Conservation (phyloP, 805 yeast genomes). For the Novakomyces olei region DNA sequence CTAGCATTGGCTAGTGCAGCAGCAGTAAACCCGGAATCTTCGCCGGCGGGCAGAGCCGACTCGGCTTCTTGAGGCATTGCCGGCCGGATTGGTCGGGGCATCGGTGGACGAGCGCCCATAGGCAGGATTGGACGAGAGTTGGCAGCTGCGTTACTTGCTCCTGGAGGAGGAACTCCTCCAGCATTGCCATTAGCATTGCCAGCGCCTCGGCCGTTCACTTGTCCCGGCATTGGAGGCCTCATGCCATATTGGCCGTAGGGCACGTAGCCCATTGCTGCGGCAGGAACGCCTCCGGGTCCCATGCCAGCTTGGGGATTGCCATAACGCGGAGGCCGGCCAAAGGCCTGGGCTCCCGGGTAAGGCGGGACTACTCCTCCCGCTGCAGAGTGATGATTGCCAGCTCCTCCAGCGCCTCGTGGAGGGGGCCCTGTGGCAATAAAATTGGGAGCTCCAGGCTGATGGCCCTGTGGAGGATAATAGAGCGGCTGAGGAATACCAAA, state of each 20-base stretch:
- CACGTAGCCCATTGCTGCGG: not conserved
- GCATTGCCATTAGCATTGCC: constrained; percentile 2
- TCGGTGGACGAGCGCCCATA: constrained; percentile 14
- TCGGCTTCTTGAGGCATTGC: too few species aligned
- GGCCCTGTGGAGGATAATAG: constrained; percentile 33
- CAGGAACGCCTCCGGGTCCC: constrained; percentile 2
- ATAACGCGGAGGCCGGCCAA: not conserved
- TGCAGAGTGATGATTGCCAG: constrained; percentile 29
- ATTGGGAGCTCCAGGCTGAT: constrained; percentile 61
- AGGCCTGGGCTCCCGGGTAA: too few species aligned
- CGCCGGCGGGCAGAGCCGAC: constrained; percentile 9
- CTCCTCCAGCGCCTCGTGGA: constrained; percentile 52
- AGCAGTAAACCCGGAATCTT: constrained; percentile 16
- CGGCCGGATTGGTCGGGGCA: constrained; percentile 15
- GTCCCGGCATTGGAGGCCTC: constrained; percentile 2
- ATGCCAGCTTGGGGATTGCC: not conserved
- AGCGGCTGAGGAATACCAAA: constrained; percentile 45
- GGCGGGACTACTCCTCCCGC: constrained; percentile 18
- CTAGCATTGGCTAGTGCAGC: constrained; percentile 32
- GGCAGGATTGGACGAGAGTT: too few species aligned
- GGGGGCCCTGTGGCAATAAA: too few species aligned
- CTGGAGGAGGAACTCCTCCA: constrained; percentile 16
- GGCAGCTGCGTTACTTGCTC: constrained; percentile 16
- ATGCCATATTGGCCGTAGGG: constrained; percentile 3
- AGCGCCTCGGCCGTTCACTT: constrained; percentile 3